Conservation (phyloP, 2,329 filamentous ascomycete species). For the Botrytis medusae region DNA sequence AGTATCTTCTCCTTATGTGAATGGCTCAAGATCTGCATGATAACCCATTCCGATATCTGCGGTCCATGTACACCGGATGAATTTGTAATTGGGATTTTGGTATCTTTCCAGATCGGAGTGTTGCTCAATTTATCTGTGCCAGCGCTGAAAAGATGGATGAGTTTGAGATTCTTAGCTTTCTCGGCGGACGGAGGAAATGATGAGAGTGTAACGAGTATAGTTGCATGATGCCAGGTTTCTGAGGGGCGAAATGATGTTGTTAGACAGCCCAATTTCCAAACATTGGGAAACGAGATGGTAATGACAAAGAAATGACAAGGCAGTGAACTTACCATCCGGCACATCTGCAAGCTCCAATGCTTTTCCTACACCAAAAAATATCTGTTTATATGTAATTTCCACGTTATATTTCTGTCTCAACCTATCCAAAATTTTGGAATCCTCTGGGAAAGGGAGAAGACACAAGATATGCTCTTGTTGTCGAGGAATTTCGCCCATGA, state of each 20-base stretch:
- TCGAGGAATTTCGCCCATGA: slow-evolving; percentile 48
- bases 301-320: neutral
- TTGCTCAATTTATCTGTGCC: slow-evolving; percentile 39
- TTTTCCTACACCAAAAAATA: slow-evolving; percentile 32
- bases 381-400: slow-evolving; percentile 45
- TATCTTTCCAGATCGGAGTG: slow-evolving; percentile 39
- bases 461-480: slow-evolving; percentile 45
- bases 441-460: slow-evolving; percentile 45
- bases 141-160: slow-evolving; percentile 41
- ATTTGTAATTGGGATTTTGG: slow-evolving; percentile 41
- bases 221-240: slow-evolving; percentile 37
- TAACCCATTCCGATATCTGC: slow-evolving; percentile 65
- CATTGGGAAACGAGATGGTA: neutral
- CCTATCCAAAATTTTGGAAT: slow-evolving; percentile 41
- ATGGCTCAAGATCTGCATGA: slow-evolving; percentile 60
- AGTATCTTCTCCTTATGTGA: slow-evolving; percentile 54
- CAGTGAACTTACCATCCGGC: slow-evolving; percentile 27
- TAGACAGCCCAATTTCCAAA: neutral
- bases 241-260: neutral
- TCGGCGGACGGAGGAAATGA: slow-evolving; percentile 34
- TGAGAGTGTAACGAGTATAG: slow-evolving; percentile 40
- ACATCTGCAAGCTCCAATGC: slow-evolving; percentile 22
- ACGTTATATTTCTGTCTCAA: slow-evolving; percentile 47
- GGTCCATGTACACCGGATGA: slow-evolving; percentile 47
- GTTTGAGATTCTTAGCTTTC: slow-evolving; percentile 39